phyloP scores from a whole-genome alignment of 2,329 filamentous ascomycete genomes.

The Cadophora gregata region DNA sequence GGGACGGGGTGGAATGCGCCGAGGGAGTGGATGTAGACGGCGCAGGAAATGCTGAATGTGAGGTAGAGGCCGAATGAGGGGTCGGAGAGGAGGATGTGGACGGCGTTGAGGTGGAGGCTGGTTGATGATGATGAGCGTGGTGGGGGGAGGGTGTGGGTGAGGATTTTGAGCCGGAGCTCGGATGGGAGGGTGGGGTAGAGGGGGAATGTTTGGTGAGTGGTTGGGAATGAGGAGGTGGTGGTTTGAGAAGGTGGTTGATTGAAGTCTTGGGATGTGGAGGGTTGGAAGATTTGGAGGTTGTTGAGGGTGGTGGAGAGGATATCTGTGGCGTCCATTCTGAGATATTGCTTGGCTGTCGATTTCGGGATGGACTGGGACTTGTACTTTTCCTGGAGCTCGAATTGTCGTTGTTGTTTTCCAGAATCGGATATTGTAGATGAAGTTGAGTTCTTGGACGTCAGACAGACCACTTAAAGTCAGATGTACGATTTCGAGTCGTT shows the following conservation, averaged over 20 bases:
- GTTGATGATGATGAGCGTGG: neutral
- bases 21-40: neutral
- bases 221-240: neutral
- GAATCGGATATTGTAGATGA: no score
- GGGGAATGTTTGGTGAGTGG: neutral
- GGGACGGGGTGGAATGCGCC: neutral
- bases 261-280: no score
- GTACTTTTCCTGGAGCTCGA: no score
- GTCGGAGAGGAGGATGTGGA: conserved; percentile 12
- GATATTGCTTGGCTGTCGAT: neutral
- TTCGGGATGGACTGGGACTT: no score
- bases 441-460: no score
- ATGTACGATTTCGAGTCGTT: no score
- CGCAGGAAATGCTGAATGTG: conserved; percentile 8
- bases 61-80: conserved; percentile 20
- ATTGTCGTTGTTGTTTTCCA: no score
- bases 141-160: conserved; percentile 7
- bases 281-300: neutral
- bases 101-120: neutral
- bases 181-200: conserved; percentile 14
- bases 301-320: conserved; percentile 3
- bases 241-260: neutral
- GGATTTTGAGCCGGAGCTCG: conserved; percentile 23
- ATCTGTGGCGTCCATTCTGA: conserved; percentile 6
- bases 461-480: no score